A percentile compares a stretch with the other conserved stretches of the same genome.
phyloP scores from a whole-genome alignment of 306 rosid species.

The Senna siamea region DNA sequence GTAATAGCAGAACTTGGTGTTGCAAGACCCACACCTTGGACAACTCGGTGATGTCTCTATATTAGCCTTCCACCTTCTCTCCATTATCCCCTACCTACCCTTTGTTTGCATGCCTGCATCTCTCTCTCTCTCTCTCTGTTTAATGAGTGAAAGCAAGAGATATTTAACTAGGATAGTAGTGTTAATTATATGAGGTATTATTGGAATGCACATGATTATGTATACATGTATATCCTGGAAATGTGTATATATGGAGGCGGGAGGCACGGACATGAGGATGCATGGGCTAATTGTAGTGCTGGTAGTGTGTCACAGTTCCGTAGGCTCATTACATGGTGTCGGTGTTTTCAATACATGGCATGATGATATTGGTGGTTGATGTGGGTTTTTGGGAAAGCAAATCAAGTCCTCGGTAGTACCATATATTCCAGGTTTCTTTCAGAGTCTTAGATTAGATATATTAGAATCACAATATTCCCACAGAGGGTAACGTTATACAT shows the following conservation, averaged over 20 bases:
- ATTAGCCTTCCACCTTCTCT: slow-evolving; percentile 67
- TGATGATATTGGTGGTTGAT: slow-evolving; percentile 45
- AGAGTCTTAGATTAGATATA: not conserved
- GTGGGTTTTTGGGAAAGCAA: slow-evolving; percentile 67
- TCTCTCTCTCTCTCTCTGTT: no score
- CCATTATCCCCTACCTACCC: slow-evolving; percentile 43
- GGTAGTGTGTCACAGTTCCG: slow-evolving; percentile 40
- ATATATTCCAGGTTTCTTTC: slow-evolving; percentile 53
- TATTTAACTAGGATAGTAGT: no score
- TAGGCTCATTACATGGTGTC: slow-evolving; percentile 56
- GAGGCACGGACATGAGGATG: slow-evolving; percentile 14
- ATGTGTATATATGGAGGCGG: not conserved
- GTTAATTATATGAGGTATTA: slow-evolving; percentile 3
- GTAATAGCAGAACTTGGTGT: slow-evolving; percentile 87
- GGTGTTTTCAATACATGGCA: slow-evolving; percentile 64
- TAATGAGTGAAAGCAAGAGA: no score
- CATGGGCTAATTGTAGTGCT: not conserved
- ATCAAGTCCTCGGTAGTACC: slow-evolving; percentile 49
- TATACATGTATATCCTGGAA: not conserved
- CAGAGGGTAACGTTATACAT: not conserved
- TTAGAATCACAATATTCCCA: slow-evolving; percentile 10
- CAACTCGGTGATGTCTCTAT: slow-evolving; percentile 70
- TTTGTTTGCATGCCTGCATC: no score
- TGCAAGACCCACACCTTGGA: slow-evolving; percentile 79
- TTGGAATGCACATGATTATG: slow-evolving; percentile 41